phyloP scores from a whole-genome alignment of 176 grass and related monocot species.

The Saccharum spontaneum region DNA sequence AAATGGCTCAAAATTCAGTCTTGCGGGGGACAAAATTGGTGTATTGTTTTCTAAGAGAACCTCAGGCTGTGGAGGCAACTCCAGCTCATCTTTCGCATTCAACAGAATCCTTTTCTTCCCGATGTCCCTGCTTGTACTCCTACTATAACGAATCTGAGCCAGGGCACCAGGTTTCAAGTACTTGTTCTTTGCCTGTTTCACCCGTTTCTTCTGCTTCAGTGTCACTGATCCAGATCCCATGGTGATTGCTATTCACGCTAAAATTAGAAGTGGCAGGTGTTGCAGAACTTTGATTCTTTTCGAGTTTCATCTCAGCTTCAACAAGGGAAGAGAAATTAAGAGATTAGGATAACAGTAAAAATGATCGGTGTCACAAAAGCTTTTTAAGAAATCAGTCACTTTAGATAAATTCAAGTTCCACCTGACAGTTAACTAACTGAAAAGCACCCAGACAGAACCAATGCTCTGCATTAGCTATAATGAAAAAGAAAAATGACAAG shows the following conservation, averaged over 20 bases:
- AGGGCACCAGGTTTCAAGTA: slow-evolving; percentile 72
- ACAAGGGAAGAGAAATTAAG: not conserved
- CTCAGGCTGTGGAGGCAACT: slow-evolving; percentile 12
- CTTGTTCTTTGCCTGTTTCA: slow-evolving; percentile 68
- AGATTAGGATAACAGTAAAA: not conserved
- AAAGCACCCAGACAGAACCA: not conserved
- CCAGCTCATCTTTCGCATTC: slow-evolving; percentile 56
- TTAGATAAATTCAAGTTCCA: not conserved
- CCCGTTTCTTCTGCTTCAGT: slow-evolving; percentile 67
- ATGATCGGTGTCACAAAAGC: not conserved
- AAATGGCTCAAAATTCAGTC: slow-evolving; percentile 46
- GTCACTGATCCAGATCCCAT: slow-evolving; percentile 55
- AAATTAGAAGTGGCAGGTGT: slow-evolving; percentile 1
- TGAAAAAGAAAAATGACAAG: not conserved
- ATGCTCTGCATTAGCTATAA: not conserved
- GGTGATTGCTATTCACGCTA: not conserved
- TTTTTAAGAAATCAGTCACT: not conserved
- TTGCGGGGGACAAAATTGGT: slow-evolving; percentile 46
- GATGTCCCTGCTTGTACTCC: slow-evolving; percentile 71
- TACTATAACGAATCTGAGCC: slow-evolving; percentile 67
- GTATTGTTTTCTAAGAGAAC: slow-evolving; percentile 14
- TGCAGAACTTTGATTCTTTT: slow-evolving; percentile 2
- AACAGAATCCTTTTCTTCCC: slow-evolving; percentile 79
- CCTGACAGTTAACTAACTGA: not conserved
- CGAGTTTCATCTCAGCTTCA: slow-evolving; percentile 43